phyloP scores from a whole-genome alignment of 192 early-diverging fungal species.

The Linnemannia schmuckeri region DNA sequence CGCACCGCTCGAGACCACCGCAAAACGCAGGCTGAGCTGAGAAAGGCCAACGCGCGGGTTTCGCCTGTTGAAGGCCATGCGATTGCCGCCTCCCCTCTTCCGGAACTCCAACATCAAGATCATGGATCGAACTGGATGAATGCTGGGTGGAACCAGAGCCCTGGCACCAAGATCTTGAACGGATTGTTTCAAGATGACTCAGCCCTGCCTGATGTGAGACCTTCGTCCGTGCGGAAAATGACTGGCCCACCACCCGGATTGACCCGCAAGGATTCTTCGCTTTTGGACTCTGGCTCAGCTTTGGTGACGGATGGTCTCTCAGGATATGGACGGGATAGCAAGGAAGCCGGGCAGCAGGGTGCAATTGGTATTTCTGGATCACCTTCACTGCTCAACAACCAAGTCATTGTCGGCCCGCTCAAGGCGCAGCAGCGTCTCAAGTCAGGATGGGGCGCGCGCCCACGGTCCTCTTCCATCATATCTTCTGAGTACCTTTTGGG shows the following conservation, averaged over 20 bases:
- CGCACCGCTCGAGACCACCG: conserved; percentile 20
- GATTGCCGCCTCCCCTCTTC: neutral
- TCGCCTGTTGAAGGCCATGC: neutral
- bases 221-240: conserved; percentile 13
- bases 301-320: neutral
- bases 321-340: conserved; percentile 26
- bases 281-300: neutral
- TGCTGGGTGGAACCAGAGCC: conserved; percentile 32
- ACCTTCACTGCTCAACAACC: conserved; percentile 1
- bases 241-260: conserved; percentile 50
- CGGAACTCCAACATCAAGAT: neutral
- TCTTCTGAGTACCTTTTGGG: conserved; percentile 6
- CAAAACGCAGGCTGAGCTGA: conserved; percentile 8
- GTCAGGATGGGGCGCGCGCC: conserved; percentile 5
- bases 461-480: conserved; percentile 23
- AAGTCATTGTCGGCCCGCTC: neutral
- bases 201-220: neutral
- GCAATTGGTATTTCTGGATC: conserved; percentile 4
- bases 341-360: conserved; percentile 11
- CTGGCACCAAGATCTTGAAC: conserved; percentile 28
- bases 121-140: conserved; percentile 41
- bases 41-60: neutral
- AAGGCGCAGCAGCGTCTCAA: conserved; percentile 14
- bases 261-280: neutral
- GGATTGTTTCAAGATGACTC: conserved; percentile 47